Percentiles rank a stretch among this genome's conserved stretches.
Evolutionary conservation across 768 basidiomycete species (phyloP).

Genomic region (Cyathus striatus): DNA sequence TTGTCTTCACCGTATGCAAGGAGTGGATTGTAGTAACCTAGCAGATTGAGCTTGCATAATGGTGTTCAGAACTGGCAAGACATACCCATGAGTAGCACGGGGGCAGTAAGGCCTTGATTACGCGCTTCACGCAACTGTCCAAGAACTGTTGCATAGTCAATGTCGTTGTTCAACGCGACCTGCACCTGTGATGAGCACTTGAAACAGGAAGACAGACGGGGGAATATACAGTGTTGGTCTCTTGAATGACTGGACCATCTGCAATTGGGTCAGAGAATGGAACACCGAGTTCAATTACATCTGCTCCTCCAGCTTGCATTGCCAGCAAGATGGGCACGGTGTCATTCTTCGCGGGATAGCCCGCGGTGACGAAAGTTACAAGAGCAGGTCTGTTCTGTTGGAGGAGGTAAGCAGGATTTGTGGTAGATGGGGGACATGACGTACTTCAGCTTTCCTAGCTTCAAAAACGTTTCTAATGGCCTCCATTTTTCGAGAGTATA

Average conservation of each 20-base stretch:
- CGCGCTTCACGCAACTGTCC: conserved; percentile 75
- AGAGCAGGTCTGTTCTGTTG: conserved; percentile 54
- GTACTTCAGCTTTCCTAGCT: conserved; percentile 54
- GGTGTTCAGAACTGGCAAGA: conserved; percentile 8
- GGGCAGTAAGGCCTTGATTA: conserved; percentile 73
- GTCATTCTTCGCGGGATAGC: conserved; percentile 73
- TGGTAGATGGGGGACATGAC: conserved; percentile 3
- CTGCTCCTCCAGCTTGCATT: conserved; percentile 90
- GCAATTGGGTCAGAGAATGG: conserved; percentile 97
- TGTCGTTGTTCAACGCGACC: conserved; percentile 80
- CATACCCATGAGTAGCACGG: conserved; percentile 91
- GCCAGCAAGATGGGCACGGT: conserved; percentile 87
- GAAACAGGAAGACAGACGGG: neutral
- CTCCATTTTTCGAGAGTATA: conserved; percentile 45
- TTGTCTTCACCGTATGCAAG: conserved; percentile 94
- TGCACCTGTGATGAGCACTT: conserved; percentile 23
- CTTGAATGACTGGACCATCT: conserved; percentile 92
- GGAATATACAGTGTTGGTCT: conserved; percentile 80
- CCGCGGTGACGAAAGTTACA: conserved; percentile 92
- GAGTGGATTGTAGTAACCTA: conserved; percentile 97
- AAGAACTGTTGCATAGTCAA: conserved; percentile 75
- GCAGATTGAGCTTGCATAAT: conserved; percentile 4
- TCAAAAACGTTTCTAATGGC: conserved; percentile 66
- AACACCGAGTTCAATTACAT: conserved; percentile 92
- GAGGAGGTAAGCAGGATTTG: neutral